Percentiles rank a stretch among this genome's conserved stretches.
These are phyloP conservation scores for Rutidosis leptorrhynchoides DNA, from an alignment of 129 eudicot species.

Conservation along the genomic window DNA sequence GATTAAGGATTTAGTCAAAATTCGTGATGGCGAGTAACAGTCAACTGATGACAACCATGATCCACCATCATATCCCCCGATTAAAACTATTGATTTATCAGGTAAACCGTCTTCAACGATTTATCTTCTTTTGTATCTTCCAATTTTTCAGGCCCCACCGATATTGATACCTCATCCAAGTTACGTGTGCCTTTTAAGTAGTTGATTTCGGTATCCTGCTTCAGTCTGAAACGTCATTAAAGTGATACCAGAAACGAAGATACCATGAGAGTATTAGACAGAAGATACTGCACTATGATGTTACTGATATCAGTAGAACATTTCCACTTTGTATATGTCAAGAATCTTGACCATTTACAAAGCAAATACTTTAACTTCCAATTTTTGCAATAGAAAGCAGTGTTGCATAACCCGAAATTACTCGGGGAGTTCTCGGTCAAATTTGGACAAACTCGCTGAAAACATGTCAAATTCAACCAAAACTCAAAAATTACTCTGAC, in stretches of 20 bases:
- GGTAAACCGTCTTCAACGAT: slow-evolving; percentile 24
- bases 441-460: too few species aligned
- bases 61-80: slow-evolving; percentile 77
- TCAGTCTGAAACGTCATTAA: slow-evolving; percentile 38
- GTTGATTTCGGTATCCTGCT: slow-evolving; percentile 50
- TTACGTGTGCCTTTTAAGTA: slow-evolving; percentile 37
- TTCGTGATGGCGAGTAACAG: slow-evolving; percentile 53
- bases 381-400: too few species aligned
- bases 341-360: too few species aligned
- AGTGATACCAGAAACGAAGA: neutral
- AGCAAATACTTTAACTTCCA: too few species aligned
- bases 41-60: slow-evolving; percentile 58
- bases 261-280: neutral
- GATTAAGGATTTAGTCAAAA: slow-evolving; percentile 42
- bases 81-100: slow-evolving; percentile 43
- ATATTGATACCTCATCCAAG: slow-evolving; percentile 18
- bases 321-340: too few species aligned
- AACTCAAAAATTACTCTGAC: too few species aligned
- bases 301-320: neutral
- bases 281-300: neutral
- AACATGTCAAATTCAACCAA: too few species aligned
- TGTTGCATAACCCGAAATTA: too few species aligned
- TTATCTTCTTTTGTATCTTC: slow-evolving; percentile 17
- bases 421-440: too few species aligned
- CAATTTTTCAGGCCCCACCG: slow-evolving; percentile 10